phyloP scores from a whole-genome alignment of 768 basidiomycete species.

The Calocera viscosa region DNA sequence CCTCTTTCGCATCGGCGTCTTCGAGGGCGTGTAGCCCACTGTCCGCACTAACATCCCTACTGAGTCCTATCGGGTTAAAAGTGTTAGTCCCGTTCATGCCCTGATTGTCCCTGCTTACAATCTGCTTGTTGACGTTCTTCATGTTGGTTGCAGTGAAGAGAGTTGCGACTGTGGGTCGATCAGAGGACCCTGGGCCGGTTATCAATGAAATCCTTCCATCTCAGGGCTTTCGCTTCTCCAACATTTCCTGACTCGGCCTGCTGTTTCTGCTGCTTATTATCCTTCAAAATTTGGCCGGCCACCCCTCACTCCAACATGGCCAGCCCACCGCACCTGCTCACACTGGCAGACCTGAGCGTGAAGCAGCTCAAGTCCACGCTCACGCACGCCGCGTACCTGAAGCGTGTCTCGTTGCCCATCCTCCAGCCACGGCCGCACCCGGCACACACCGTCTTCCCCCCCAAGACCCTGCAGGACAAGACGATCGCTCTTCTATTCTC shows the following conservation, averaged over 20 bases:
- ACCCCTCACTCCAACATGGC: slow-evolving; percentile 8
- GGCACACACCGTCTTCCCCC: slow-evolving; percentile 33
- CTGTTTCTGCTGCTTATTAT: not conserved
- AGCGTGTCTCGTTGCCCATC: slow-evolving; percentile 42
- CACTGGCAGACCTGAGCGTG: slow-evolving; percentile 73
- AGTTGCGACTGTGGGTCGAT: no score
- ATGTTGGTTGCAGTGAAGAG: no score
- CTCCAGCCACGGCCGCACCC: slow-evolving; percentile 10
- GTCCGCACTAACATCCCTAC: no score
- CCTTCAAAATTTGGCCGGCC: not conserved
- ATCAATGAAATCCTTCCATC: not conserved
- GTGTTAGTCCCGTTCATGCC: no score
- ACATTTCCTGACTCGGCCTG: slow-evolving; percentile 5
- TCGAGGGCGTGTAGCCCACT: no score
- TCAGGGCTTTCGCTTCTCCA: not conserved
- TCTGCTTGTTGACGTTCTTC: no score
- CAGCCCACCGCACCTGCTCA: slow-evolving; percentile 59
- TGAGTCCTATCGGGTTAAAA: no score
- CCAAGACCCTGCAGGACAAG: slow-evolving; percentile 67
- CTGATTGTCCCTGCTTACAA: no score
- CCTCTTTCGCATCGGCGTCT: no score
- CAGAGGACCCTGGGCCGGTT: no score
- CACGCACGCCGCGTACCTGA: slow-evolving; percentile 50
- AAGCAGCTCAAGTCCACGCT: slow-evolving; percentile 60
- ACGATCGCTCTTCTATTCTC: slow-evolving; percentile 82